phyloP scores from a whole-genome alignment of 2,329 filamentous ascomycete species.

The Cordyceps fumosorosea region DNA sequence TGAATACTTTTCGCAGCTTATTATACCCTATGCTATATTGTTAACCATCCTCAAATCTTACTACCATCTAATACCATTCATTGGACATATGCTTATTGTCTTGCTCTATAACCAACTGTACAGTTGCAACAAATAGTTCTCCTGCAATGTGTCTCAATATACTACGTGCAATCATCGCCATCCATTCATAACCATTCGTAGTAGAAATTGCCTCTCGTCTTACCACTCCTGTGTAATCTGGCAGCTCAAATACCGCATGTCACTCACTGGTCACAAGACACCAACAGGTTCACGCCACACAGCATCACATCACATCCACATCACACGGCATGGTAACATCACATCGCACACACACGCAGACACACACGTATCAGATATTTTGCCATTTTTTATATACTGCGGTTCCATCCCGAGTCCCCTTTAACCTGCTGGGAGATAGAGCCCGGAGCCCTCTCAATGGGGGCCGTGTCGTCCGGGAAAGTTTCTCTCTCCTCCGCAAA shows the following conservation, averaged over 20 bases:
- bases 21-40: not conserved
- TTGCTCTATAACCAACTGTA: not conserved
- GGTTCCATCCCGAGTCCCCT: conserved; percentile 12
- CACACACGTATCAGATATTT: conserved; percentile 8
- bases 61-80: not conserved
- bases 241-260: not conserved
- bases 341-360: not conserved
- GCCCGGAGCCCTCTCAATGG: conserved; percentile 10
- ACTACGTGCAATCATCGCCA: not conserved
- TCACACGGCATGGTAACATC: not conserved
- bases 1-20: not conserved
- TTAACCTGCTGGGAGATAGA: conserved; percentile 11
- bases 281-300: not conserved
- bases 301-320: not conserved
- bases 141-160: not conserved
- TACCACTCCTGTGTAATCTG: not conserved
- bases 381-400: conserved; percentile 17
- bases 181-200: not conserved
- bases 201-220: not conserved
- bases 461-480: not conserved
- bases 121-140: not conserved
- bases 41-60: not conserved
- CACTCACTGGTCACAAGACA: not conserved
- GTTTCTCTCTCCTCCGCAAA: conserved; percentile 9
- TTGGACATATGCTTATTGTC: not conserved